Percentiles rank a stretch among this genome's conserved stretches.
Conservation (phyloP, 2,329 filamentous ascomycete genomes). For the Diaporthe aspalathi region DNA sequence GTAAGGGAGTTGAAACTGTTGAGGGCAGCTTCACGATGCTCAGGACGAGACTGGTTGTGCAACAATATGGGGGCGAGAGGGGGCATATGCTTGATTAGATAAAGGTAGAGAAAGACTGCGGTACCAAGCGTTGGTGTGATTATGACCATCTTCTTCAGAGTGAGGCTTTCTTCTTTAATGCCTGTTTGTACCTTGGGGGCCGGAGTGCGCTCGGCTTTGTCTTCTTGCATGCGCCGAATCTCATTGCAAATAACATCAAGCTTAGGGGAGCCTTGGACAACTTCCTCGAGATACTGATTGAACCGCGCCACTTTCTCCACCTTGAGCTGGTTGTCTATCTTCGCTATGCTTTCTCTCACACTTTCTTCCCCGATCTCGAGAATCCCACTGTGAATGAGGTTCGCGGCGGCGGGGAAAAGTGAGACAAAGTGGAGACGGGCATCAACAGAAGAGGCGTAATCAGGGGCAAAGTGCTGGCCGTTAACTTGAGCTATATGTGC, state of each 20-base stretch:
- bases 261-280: background rate
- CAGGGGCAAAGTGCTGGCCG: background rate
- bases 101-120: background rate
- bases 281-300: background rate
- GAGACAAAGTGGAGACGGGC: constrained; percentile 3
- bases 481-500: background rate
- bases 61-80: background rate
- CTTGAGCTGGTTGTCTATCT: background rate
- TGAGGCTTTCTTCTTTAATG: background rate
- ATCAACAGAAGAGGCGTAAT: background rate
- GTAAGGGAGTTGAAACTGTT: background rate
- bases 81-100: background rate
- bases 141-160: constrained; percentile 12
- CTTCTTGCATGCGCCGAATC: background rate
- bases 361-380: background rate
- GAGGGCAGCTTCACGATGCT: background rate
- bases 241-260: background rate
- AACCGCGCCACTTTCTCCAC: background rate
- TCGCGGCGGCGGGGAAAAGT: background rate
- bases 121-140: background rate
- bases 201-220: background rate
- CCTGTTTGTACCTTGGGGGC: background rate
- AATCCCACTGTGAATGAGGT: background rate
- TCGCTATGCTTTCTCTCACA: background rate
- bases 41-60: background rate